phyloP scores from a whole-genome alignment of 2,329 filamentous ascomycete genomes.

The Lithohypha guttulata region DNA sequence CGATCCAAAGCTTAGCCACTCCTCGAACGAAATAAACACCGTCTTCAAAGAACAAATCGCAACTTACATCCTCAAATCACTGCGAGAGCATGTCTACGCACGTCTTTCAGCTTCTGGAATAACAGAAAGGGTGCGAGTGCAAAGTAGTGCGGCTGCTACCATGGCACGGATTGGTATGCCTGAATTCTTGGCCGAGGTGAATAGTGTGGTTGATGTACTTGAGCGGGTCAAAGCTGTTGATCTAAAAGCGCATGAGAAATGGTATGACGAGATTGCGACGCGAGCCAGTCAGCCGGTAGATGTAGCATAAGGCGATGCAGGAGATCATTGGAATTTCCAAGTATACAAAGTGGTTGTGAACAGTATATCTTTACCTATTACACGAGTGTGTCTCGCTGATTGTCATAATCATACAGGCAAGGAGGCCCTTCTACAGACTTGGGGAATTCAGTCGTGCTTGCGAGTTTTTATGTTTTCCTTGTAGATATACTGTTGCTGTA shows the following conservation, averaged over 20 bases:
- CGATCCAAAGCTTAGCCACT: conserved; percentile 40
- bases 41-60: conserved; percentile 50
- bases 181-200: conserved; percentile 51
- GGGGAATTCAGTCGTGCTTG: too few relatives aligned
- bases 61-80: conserved; percentile 48
- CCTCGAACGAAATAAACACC: conserved; percentile 21
- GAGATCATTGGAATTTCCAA: too few relatives aligned
- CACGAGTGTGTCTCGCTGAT: too few relatives aligned
- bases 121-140: conserved; percentile 47
- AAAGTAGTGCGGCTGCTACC: conserved; percentile 47
- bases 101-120: conserved; percentile 51
- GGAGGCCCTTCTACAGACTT: too few relatives aligned
- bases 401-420: too few relatives aligned
- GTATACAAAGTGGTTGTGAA: too few relatives aligned
- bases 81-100: conserved; percentile 44
- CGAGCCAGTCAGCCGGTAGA: neutral
- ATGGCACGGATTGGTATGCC: conserved; percentile 50
- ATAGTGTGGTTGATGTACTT: conserved; percentile 48
- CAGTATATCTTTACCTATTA: too few relatives aligned
- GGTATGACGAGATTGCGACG: conserved; percentile 44
- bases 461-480: too few relatives aligned
- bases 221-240: conserved; percentile 49
- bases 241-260: conserved; percentile 44
- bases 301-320: too few relatives aligned
- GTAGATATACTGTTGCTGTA: too few relatives aligned